Conservation (phyloP, 2,329 filamentous ascomycete genomes). For the Aureobasidium lini region DNA sequence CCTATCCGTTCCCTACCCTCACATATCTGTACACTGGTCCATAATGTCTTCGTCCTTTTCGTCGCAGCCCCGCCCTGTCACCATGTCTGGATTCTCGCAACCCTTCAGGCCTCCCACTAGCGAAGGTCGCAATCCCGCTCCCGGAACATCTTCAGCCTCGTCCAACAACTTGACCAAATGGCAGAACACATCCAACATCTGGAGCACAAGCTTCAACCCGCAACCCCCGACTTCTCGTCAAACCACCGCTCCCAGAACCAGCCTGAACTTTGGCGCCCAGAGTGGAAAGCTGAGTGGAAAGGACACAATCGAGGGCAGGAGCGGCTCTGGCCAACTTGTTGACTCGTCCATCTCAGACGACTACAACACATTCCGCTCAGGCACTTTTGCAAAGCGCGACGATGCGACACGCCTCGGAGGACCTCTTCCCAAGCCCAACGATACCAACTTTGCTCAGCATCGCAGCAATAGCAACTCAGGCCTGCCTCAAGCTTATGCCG, state of each 20-base stretch:
- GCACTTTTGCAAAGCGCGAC: constrained; percentile 30
- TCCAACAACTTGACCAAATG: constrained; percentile 4
- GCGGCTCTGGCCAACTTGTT: constrained; percentile 62
- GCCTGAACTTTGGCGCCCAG: neutral
- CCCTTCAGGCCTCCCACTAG: constrained; percentile 5
- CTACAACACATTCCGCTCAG: constrained; percentile 46
- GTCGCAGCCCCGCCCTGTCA: neutral
- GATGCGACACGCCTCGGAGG: constrained; percentile 17
- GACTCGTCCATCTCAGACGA: constrained; percentile 61
- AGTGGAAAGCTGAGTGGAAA: neutral
- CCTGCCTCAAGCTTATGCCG: constrained; percentile 26
- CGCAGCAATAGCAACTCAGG: constrained; percentile 31
- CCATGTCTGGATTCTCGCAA: constrained; percentile 5
- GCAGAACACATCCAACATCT: constrained; percentile 5
- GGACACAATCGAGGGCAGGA: constrained; percentile 46
- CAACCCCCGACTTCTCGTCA: neutral
- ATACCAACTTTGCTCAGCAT: constrained; percentile 29
- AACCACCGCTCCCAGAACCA: neutral
- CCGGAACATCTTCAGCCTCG: neutral
- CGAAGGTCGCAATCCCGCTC: constrained; percentile 1
- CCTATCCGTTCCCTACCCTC: neutral
- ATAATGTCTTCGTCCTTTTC: constrained; percentile 13
- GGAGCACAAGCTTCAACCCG: neutral
- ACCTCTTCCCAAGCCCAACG: constrained; percentile 17
- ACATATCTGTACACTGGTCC: neutral